phyloP scores from a whole-genome alignment of 257 asterid genomes.

The Jaltomata sinuosa region DNA sequence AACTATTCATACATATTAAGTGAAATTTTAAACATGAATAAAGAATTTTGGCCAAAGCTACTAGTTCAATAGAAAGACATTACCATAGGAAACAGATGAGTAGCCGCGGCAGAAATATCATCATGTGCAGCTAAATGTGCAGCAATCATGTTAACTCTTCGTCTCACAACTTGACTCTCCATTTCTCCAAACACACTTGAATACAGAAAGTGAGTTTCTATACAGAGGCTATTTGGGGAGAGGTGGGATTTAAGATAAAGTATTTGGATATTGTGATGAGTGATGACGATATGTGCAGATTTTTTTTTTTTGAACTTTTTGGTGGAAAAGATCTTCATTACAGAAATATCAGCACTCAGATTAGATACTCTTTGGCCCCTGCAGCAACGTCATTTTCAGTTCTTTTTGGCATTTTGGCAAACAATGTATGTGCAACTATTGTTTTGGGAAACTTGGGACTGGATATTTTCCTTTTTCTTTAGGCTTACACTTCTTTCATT shows the following conservation, averaged over 20 bases:
- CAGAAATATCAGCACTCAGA: not conserved
- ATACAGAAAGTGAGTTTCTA: not conserved
- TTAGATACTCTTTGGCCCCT: not conserved
- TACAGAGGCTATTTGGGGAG: not conserved
- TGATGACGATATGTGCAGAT: not conserved
- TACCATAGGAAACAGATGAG: slow-evolving; percentile 78
- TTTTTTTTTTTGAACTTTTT: not conserved
- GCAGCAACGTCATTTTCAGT: not conserved
- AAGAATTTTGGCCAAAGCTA: too few species aligned
- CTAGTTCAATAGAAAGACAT: not conserved
- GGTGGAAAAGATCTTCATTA: not conserved
- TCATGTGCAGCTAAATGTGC: slow-evolving; percentile 49
- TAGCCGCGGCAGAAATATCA: slow-evolving; percentile 56
- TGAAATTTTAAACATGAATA: too few species aligned
- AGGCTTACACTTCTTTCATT: too few species aligned
- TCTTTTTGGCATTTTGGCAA: not conserved
- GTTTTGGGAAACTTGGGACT: not conserved
- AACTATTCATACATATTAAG: too few species aligned
- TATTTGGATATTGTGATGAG: not conserved
- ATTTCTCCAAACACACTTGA: slow-evolving; percentile 13
- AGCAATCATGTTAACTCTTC: slow-evolving; percentile 54
- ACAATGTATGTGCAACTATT: not conserved
- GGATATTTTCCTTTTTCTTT: not conserved
- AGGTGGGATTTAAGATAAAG: not conserved
- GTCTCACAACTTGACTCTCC: slow-evolving; percentile 50